Percentiles rank a stretch among this genome's conserved stretches.
These are phyloP conservation scores for Noccaea caerulescens DNA, from an alignment of 345 rosid genomes.

Conservation along the genomic window DNA sequence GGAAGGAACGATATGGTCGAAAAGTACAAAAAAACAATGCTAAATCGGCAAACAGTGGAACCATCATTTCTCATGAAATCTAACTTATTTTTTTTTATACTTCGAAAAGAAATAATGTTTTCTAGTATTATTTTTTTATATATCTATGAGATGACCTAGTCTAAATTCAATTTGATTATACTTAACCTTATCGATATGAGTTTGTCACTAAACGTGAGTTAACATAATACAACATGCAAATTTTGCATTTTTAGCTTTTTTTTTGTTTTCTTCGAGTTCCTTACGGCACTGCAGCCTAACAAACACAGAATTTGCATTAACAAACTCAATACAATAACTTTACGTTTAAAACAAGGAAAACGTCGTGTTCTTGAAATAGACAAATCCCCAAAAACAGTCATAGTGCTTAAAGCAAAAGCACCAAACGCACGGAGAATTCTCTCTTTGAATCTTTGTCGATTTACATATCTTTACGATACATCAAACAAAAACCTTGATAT, in stretches of 20 bases:
- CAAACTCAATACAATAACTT: neutral
- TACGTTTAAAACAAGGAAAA: conserved; percentile 20
- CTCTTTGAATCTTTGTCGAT: conserved; percentile 18
- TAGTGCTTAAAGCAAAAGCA: conserved; percentile 8
- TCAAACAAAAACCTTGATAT: conserved; percentile 9
- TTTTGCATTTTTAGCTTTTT: neutral
- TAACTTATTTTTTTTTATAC: no score
- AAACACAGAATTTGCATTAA: conserved; percentile 11
- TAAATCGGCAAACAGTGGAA: no score
- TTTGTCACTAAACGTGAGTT: neutral
- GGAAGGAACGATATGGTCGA: no score
- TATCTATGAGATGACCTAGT: no score
- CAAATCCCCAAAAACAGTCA: neutral
- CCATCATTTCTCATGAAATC: no score
- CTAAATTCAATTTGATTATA: no score
- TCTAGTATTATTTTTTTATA: no score
- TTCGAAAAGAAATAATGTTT: no score
- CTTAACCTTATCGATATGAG: no score
- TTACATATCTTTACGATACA: conserved; percentile 40
- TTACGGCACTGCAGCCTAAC: conserved; percentile 14
- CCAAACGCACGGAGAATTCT: conserved; percentile 24
- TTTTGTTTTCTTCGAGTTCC: neutral
- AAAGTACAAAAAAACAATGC: no score
- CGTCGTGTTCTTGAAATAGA: conserved; percentile 13
- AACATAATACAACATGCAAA: neutral